These are phyloP conservation scores for Dioscorea dumetorum DNA, from an alignment of 106 monocot species.

Conservation along the genomic window DNA sequence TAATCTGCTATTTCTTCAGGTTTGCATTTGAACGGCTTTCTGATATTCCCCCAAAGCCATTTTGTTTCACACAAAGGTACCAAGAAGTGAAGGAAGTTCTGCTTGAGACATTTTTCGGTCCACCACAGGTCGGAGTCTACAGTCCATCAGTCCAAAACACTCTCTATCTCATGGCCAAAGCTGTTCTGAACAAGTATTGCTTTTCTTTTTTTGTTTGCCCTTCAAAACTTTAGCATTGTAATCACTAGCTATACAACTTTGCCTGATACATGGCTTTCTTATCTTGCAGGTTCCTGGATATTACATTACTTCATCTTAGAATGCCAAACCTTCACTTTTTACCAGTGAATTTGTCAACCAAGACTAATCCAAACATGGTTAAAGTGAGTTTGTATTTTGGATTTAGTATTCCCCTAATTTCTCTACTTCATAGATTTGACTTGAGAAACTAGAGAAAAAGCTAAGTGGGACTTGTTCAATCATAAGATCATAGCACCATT, in stretches of 20 bases:
- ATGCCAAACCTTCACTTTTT: constrained; percentile 97
- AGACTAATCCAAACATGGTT: constrained; percentile 58
- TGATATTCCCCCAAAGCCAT: constrained; percentile 39
- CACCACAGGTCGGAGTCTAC: constrained; percentile 58
- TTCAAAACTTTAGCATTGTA: background rate
- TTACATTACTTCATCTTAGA: constrained; percentile 54
- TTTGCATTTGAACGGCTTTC: constrained; percentile 50
- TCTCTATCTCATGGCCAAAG: constrained; percentile 76
- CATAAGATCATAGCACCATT: no score
- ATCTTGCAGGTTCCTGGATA: constrained; percentile 52
- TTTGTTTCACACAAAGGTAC: constrained; percentile 57
- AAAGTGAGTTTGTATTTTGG: constrained; percentile 37
- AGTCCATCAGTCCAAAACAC: constrained; percentile 96
- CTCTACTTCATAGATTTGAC: background rate
- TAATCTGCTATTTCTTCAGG: constrained; percentile 24
- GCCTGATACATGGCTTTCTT: background rate
- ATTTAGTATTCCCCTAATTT: background rate
- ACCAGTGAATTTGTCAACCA: constrained; percentile 71
- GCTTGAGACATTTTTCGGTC: constrained; percentile 69
- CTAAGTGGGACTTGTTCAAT: no score
- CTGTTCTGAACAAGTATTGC: constrained; percentile 64
- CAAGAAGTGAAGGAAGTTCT: constrained; percentile 55
- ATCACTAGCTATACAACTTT: background rate
- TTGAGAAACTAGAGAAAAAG: no score
- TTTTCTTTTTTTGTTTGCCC: constrained; percentile 3